Evolutionary conservation across 176 grass and related monocot genomes (phyloP), one percentile per base, ranked within the genome.

Genomic region (Juncus inflexus): DNA sequence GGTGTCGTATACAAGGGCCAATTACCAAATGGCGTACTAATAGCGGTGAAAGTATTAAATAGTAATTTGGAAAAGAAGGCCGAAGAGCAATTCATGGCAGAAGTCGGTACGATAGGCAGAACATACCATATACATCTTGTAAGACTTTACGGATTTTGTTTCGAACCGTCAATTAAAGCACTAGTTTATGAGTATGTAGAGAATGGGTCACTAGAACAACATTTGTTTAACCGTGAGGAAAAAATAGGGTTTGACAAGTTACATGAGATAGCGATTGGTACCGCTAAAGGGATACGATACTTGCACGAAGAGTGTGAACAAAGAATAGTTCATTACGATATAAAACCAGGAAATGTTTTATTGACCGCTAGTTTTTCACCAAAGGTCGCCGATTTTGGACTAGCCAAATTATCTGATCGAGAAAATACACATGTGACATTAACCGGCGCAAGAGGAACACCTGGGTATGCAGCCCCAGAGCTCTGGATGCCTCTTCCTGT

Each of bases 121-220:
- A 92, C 89, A 3, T 81, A 87, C 78, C 88, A 84, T 64, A 76
- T 91, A 41, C 82, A 91, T 67, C 81, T 91, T 39, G 78, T 91
- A 2, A 77, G 81, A 57, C 89, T 92, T 37, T 82, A 92, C 7
- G 78, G 89, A 12, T 87, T 92, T 75, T 92, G 89, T 74, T 87
- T 87, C 15, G 84, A 84, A 42, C 39, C 58, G 0, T 5, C 40
- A 0, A n/a, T 62, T 12, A 87, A 82, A 74, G 84, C 89, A 40
- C 81, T 92, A 15, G 81, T 87, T 3, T 92, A 87, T 52, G 89
- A 92, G 78, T 84, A 74, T 74, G 67, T 87, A 65, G 71, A 84
- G 55, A 84, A 87, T 3, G 63, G 77, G 40, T 92, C 84, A 41
- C 66, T 92, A 0, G 78, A 84, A 40, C 58, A 58, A 12, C 53